Evolutionary conservation across 1,284 basidiomycete species (phyloP).

Genomic region (Leccinum pallidistipes): DNA sequence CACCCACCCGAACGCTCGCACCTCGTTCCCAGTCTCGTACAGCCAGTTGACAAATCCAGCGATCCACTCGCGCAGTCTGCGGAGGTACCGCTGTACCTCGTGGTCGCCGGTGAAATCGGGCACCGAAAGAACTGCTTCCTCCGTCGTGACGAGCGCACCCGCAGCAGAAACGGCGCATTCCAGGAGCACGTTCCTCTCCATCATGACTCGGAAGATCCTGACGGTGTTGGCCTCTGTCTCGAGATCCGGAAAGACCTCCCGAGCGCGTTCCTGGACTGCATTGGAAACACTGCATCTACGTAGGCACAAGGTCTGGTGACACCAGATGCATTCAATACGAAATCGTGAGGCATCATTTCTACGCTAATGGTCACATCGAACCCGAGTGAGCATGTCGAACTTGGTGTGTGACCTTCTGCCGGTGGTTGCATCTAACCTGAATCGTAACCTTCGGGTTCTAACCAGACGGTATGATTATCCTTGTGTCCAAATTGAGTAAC

Average conservation of each 20-base stretch:
- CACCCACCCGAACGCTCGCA: constrained; percentile 63
- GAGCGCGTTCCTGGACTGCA: no score
- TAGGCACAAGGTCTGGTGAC: no score
- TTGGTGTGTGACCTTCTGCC: background rate
- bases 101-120: constrained; percentile 13
- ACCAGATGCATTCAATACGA: no score
- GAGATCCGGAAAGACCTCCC: no score
- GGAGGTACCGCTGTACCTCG: constrained; percentile 43
- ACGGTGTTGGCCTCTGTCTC: constrained; percentile 20
- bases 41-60: constrained; percentile 57
- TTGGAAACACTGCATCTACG: no score
- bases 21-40: constrained; percentile 60
- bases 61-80: constrained; percentile 50
- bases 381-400: background rate
- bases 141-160: constrained; percentile 23
- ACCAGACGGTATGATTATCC: constrained; percentile 75
- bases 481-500: constrained; percentile 78
- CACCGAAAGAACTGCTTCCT: constrained; percentile 19
- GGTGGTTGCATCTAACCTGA: constrained; percentile 51
- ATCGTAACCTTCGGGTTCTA: constrained; percentile 90
- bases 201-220: constrained; percentile 22
- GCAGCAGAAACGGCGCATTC: constrained; percentile 26
- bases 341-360: no score
- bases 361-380: no score
- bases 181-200: constrained; percentile 26